Evolutionary conservation across 176 grass and related monocot genomes (phyloP), one percentile per base, ranked within the genome.

Genomic region (Eremochloa ophiuroides): DNA sequence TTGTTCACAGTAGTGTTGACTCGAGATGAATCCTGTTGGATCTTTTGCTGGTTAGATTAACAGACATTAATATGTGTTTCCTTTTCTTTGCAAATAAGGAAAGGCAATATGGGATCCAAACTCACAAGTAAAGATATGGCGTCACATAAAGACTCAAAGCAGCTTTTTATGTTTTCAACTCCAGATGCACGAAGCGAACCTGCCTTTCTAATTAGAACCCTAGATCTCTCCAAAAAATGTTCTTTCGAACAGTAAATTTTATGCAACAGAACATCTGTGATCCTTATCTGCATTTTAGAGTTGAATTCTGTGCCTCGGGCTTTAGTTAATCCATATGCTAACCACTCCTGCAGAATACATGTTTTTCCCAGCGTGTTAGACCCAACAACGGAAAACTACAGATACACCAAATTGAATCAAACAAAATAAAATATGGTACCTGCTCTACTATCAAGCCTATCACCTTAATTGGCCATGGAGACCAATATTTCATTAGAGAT

Each of bases 61-160:
- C 34, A 71, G 85, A 79, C 53, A 87, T 69, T 48, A 73, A 77
- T 60, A 11, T 79, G 27, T 23, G 65, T 64, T 38, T 81, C 18
- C 30, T 30, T 48, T 42, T 17, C 51, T 40, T 12, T 77, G 46
- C 61, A 87, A 55, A 78, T 60, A 28, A 81, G 28, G 39, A 77
- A 80, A 79, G 17, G 33, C 13, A 41, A 20, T 34, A 72, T 9
- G 16, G n/a, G 18, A 37, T 28, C 23, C 47, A 67, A 88, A 83
- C 84, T 91, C 78, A 98, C 95, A 72, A 98, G 90, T 84, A 98
- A 88, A 73, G 78, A 91, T 85, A 94, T 89, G 10, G 95, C 95
- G 53, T 91, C 90, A 86, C 81, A 85, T 63, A 98, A 91, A 69
- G 74, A 93, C 5, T 89, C 71, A 27, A 94, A 78, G 88, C 86